These are phyloP conservation scores for Leishmania arabica DNA, from an alignment of 208 protist species.

Conservation along the genomic window DNA sequence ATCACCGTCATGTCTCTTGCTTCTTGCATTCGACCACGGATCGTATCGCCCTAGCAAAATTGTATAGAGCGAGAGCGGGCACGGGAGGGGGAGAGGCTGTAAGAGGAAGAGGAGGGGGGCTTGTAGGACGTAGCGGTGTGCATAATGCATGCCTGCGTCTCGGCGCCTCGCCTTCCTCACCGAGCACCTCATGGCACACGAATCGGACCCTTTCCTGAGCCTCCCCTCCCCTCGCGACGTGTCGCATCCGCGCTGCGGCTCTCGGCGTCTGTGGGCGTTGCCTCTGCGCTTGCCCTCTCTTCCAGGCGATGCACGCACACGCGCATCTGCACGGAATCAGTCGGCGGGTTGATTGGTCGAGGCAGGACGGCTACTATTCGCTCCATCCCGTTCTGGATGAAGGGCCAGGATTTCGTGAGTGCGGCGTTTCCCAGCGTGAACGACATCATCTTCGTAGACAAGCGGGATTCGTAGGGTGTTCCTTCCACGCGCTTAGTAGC, in stretches of 20 bases:
- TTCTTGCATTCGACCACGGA: not conserved
- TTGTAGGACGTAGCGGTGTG: not conserved
- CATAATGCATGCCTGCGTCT: not conserved
- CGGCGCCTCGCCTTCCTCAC: not conserved
- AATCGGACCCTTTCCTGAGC: not conserved
- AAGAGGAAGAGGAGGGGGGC: not conserved
- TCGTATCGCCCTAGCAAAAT: not conserved
- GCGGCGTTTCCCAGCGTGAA: too few species aligned
- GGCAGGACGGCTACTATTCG: conserved; percentile 12
- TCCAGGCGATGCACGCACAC: too few species aligned
- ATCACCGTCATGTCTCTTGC: too few species aligned
- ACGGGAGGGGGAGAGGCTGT: not conserved
- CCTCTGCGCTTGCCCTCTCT: not conserved
- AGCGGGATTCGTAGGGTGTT: too few species aligned
- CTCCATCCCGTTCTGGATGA: too few species aligned
- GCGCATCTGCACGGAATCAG: too few species aligned
- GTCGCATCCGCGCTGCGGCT: not conserved
- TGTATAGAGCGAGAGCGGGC: not conserved
- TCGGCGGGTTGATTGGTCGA: not conserved
- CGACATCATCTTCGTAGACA: too few species aligned
- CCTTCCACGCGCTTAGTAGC: too few species aligned
- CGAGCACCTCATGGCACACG: not conserved
- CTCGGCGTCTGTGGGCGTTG: not conserved
- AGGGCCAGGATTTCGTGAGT: too few species aligned
- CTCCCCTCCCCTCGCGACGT: not conserved